These are phyloP conservation scores for Pythium aphanidermatum DNA, from an alignment of 352 stramenopile species.

Conservation along the genomic window DNA sequence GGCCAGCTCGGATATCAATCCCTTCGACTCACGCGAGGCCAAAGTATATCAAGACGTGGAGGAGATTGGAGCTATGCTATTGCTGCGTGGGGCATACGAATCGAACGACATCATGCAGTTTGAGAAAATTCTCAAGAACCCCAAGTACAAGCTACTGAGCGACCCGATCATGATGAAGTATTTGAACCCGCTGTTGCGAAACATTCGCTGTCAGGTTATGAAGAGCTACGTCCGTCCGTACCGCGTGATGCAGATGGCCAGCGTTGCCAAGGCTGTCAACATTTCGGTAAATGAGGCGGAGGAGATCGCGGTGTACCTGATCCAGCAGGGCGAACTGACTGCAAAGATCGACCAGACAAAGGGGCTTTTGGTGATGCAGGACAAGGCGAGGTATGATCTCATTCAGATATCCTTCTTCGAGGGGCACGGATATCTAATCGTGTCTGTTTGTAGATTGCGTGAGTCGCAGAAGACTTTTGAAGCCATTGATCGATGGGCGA, in stretches of 20 bases:
- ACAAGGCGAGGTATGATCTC: slow-evolving; percentile 37
- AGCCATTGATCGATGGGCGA: slow-evolving; percentile 59
- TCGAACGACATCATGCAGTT: slow-evolving; percentile 92
- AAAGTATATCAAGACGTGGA: slow-evolving; percentile 87
- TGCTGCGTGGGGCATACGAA: slow-evolving; percentile 67
- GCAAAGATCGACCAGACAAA: slow-evolving; percentile 88
- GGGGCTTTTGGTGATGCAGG: slow-evolving; percentile 46
- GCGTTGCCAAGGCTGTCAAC: slow-evolving; percentile 88
- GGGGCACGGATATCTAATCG: not conserved
- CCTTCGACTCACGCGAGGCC: slow-evolving; percentile 91
- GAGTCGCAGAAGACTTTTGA: slow-evolving; percentile 64
- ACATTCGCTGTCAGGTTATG: slow-evolving; percentile 92
- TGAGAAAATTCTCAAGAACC: slow-evolving; percentile 88
- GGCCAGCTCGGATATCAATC: slow-evolving; percentile 89
- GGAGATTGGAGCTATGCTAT: slow-evolving; percentile 71
- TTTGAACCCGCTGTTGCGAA: slow-evolving; percentile 89
- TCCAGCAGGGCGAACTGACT: slow-evolving; percentile 87
- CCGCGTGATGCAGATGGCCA: slow-evolving; percentile 83
- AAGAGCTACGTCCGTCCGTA: slow-evolving; percentile 90
- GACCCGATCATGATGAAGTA: slow-evolving; percentile 92
- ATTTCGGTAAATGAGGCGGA: slow-evolving; percentile 85
- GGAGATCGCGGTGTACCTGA: slow-evolving; percentile 86
- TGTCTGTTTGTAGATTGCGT: slow-evolving; percentile 27
- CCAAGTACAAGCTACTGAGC: slow-evolving; percentile 87
- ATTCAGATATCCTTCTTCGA: not conserved